Evolutionary conservation across 106 monocot species (phyloP).

Genomic region (Apostasia ramifera): DNA sequence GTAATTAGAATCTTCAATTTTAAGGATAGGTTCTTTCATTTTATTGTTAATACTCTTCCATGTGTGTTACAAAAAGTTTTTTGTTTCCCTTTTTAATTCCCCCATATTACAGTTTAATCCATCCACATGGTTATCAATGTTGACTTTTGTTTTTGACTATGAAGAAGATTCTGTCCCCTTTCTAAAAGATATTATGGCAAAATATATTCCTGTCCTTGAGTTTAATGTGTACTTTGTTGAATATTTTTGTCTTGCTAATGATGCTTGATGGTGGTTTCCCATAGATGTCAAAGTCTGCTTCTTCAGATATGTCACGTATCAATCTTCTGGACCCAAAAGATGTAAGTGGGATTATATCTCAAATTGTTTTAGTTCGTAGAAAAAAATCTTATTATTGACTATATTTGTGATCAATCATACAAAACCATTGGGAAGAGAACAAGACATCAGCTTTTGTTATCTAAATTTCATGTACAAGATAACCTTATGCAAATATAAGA

Average conservation of each 20-base stretch:
- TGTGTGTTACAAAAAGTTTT: not conserved
- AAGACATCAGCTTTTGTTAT: no score
- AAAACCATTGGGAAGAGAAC: no score
- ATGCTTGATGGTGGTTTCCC: conserved; percentile 10
- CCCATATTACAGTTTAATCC: conserved; percentile 1
- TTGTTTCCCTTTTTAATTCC: not conserved
- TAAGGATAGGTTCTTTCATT: not conserved
- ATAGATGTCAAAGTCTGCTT: conserved; percentile 96
- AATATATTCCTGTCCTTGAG: not conserved
- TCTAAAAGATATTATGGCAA: not conserved
- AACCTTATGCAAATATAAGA: no score
- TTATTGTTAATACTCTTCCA: not conserved
- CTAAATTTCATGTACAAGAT: no score
- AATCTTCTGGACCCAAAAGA: conserved; percentile 97
- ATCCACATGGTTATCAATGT: not conserved
- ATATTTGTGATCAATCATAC: not conserved
- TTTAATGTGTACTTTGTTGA: not conserved
- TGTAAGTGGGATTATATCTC: conserved; percentile 35
- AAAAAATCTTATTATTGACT: not conserved
- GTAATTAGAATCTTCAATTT: conserved; percentile 19
- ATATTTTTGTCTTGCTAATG: not conserved
- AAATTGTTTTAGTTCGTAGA: not conserved
- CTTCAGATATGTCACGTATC: conserved; percentile 93
- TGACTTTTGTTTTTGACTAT: not conserved
- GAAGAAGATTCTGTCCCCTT: no score